phyloP scores from a whole-genome alignment of 768 basidiomycete genomes.

The Asterophora lycoperdoides region DNA sequence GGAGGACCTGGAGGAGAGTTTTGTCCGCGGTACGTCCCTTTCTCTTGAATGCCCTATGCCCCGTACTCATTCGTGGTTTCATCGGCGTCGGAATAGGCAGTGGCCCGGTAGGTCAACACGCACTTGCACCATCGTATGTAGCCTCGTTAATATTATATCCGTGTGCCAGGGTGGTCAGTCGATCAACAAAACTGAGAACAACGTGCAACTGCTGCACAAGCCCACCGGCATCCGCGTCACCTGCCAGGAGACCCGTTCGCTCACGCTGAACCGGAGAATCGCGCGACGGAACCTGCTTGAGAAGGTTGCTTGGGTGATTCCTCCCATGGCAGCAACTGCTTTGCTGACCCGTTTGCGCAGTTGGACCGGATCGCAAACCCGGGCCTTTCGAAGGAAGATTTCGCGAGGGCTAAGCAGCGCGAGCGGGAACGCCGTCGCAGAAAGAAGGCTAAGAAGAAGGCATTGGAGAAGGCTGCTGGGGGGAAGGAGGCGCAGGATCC shows the following conservation, averaged over 20 bases:
- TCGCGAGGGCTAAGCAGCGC: constrained; percentile 66
- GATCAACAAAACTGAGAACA: constrained; percentile 91
- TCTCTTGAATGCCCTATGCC: neutral
- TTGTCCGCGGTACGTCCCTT: constrained; percentile 68
- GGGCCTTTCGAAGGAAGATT: constrained; percentile 66
- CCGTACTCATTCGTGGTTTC: neutral
- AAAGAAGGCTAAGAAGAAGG: constrained; percentile 78
- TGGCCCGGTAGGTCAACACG: constrained; percentile 56
- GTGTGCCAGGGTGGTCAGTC: constrained; percentile 79
- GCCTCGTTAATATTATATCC: constrained; percentile 23
- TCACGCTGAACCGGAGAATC: constrained; percentile 71
- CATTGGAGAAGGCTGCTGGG: constrained; percentile 25
- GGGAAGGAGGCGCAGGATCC: constrained; percentile 10
- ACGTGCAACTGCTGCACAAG: constrained; percentile 85
- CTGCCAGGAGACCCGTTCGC: constrained; percentile 86
- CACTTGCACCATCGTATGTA: constrained; percentile 12
- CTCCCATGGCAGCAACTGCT: constrained; percentile 14
- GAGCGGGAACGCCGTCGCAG: constrained; percentile 70
- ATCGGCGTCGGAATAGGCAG: constrained; percentile 48
- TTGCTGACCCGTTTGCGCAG: constrained; percentile 37
- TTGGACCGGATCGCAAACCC: constrained; percentile 71
- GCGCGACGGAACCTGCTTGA: constrained; percentile 72
- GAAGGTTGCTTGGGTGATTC: constrained; percentile 44
- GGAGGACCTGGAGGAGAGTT: constrained; percentile 80
- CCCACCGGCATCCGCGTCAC: constrained; percentile 84